Evolutionary conservation across 1,139 yeast genomes (phyloP), one percentile per base, ranked within the genome.

Genomic region (Sugiyamaella sp.): DNA sequence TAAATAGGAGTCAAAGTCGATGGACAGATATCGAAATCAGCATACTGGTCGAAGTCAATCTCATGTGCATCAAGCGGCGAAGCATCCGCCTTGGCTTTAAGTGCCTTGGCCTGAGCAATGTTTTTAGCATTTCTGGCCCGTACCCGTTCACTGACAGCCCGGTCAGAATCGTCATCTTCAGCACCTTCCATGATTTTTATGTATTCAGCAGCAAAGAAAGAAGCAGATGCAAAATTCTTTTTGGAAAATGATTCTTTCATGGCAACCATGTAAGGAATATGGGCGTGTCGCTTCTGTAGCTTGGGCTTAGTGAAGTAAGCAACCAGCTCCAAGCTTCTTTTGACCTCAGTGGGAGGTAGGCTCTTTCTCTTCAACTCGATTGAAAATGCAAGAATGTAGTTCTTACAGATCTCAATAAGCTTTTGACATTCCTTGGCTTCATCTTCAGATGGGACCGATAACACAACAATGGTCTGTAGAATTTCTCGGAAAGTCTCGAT

Each of bases 221-320:
- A 84, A 1, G 99, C 97, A 61, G 89, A 82, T 6, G 91, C 86
- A 73, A 74, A 91, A 73, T 95, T 93, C 71, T 90, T 90, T 69
- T 86, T 79, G 67, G 87, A 88, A 78, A 88, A 89, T 35, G 95
- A 83, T 74, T 89, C 95, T 49, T 88, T 83, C 95, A 93, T 88
- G 39, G 99, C 99, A 57, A 90, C 96, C 70, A 89, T 95, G 64
- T 90, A 78, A 9, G 99, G 97, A 67, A 90, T 86, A 52, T 86
- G 80, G 59, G 85, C 82, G 71, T 95, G 99, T 4, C 86, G 85
- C 45, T 88, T 84, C 63, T 88, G 90, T 63, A 95, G 80, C 62
- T 85, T 81, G 39, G 91, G 85, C 68, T 83, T 83, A 16, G 99
- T 89, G 76, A 95, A 95, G 73, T 91, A 93, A 0, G 98, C 96